Conservation (phyloP, 768 basidiomycete species). For the Pleurotus pulmonarius region DNA sequence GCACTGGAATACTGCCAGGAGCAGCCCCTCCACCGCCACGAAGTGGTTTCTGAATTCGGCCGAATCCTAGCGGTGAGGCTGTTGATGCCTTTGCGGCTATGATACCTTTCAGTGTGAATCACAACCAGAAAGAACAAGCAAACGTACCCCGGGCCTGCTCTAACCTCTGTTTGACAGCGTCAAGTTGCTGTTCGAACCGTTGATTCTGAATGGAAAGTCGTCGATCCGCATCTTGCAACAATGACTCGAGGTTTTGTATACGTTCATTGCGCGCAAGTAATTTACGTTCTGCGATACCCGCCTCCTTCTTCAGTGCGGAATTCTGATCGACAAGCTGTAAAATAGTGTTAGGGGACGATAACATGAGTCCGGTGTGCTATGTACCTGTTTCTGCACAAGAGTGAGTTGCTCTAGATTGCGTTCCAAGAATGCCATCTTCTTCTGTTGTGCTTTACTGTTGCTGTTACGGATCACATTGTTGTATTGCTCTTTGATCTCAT, state of each 20-base stretch:
- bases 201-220: constrained; percentile 89
- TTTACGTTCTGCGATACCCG: constrained; percentile 95
- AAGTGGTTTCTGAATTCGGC: constrained; percentile 94
- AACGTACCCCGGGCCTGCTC: constrained; percentile 86
- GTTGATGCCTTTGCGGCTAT: constrained; percentile 75
- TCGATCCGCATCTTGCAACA: constrained; percentile 92
- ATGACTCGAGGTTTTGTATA: constrained; percentile 92
- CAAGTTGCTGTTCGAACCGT: constrained; percentile 92
- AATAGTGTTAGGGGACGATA: not conserved
- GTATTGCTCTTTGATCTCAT: constrained; percentile 98
- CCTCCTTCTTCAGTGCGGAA: constrained; percentile 94
- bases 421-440: constrained; percentile 99
- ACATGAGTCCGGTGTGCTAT: constrained; percentile 13
- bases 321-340: constrained; percentile 96
- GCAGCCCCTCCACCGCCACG: constrained; percentile 83
- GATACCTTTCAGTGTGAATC: constrained; percentile 6
- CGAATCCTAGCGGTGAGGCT: constrained; percentile 76
- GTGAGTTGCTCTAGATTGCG: constrained; percentile 95
- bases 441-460: constrained; percentile 97
- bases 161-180: constrained; percentile 86
- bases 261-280: constrained; percentile 94
- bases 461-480: constrained; percentile 98
- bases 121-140: constrained; percentile 8
- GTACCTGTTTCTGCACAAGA: constrained; percentile 93
- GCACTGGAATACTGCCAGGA: constrained; percentile 34